A percentile compares a stretch with the other conserved stretches of the same genome.
Conservation (phyloP, 495 filamentous ascomycete genomes). For the Lepidopterella palustris region DNA sequence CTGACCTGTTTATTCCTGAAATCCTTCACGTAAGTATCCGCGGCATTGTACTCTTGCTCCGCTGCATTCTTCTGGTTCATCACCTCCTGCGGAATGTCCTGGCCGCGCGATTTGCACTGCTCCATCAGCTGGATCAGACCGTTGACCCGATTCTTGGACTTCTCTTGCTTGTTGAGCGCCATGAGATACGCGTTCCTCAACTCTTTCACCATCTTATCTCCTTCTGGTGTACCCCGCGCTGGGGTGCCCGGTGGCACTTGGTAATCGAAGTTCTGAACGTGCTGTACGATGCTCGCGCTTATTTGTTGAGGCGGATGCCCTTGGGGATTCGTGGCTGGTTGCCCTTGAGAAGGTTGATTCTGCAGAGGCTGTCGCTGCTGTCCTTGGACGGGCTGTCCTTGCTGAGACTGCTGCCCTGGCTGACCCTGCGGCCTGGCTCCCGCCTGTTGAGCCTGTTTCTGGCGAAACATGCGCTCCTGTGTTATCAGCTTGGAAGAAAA, state of each 20-base stretch:
- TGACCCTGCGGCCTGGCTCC: constrained; percentile 3
- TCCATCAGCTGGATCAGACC: constrained; percentile 13
- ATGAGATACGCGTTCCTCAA: constrained; percentile 23
- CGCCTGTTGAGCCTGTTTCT: constrained; percentile 10
- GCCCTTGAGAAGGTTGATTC: not conserved
- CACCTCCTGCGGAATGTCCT: constrained; percentile 21
- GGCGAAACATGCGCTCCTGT: constrained; percentile 16
- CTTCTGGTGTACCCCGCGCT: constrained; percentile 23
- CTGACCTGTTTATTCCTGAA: constrained; percentile 22
- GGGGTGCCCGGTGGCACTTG: constrained; percentile 13
- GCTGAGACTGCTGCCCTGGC: constrained; percentile 14
- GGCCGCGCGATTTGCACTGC: constrained; percentile 5
- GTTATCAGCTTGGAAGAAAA: constrained; percentile 24
- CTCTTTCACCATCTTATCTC: constrained; percentile 21
- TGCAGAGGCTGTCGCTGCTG: constrained; percentile 16
- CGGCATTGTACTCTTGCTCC: constrained; percentile 15
- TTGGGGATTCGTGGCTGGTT: constrained; percentile 3
- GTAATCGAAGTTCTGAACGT: constrained; percentile 24
- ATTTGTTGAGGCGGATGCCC: constrained; percentile 12
- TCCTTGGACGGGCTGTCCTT: not conserved
- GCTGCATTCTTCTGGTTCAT: constrained; percentile 4
- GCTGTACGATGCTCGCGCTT: constrained; percentile 20
- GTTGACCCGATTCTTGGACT: constrained; percentile 13
- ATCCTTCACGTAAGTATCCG: constrained; percentile 17
- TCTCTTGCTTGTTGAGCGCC: constrained; percentile 20